Conservation (phyloP, 2,329 filamentous ascomycete species). For the Ilyonectria mors-panacis region DNA sequence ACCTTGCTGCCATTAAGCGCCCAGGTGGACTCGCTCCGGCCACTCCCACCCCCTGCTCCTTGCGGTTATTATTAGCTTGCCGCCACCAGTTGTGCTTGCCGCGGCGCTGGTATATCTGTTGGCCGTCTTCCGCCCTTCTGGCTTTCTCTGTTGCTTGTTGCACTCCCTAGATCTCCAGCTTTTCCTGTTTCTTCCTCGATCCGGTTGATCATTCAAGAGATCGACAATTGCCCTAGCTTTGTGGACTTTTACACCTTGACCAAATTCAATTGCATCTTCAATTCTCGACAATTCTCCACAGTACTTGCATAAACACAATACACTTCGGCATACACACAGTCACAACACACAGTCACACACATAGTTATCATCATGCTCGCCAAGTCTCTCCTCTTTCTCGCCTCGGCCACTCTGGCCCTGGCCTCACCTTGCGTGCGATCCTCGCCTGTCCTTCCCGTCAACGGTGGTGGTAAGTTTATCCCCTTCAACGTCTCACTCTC, state of each 20-base stretch:
- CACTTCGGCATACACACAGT: conserved; percentile 8
- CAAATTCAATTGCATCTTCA: conserved; percentile 8
- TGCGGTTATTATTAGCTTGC: conserved; percentile 51
- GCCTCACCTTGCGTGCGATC: conserved; percentile 47
- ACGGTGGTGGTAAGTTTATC: conserved; percentile 53
- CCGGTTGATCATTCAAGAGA: conserved; percentile 34
- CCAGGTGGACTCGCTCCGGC: conserved; percentile 44
- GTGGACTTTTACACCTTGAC: neutral
- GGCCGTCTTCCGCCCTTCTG: conserved; percentile 5
- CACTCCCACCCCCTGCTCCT: conserved; percentile 40
- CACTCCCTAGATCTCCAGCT: conserved; percentile 8
- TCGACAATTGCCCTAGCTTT: conserved; percentile 36
- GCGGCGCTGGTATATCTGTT: conserved; percentile 21
- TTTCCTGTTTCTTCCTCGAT: conserved; percentile 23
- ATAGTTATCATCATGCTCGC: conserved; percentile 49
- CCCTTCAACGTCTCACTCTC: conserved; percentile 1
- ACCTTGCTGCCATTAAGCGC: conserved; percentile 44
- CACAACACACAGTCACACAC: neutral
- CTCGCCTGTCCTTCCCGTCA: conserved; percentile 55
- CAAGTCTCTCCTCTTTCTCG: conserved; percentile 53
- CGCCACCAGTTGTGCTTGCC: conserved; percentile 34
- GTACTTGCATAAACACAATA: conserved; percentile 14
- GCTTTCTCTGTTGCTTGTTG: neutral
- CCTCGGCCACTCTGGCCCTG: conserved; percentile 52
- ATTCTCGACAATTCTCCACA: conserved; percentile 28